Conservation (phyloP, 495 filamentous ascomycete species). For the Tuber brumale region DNA sequence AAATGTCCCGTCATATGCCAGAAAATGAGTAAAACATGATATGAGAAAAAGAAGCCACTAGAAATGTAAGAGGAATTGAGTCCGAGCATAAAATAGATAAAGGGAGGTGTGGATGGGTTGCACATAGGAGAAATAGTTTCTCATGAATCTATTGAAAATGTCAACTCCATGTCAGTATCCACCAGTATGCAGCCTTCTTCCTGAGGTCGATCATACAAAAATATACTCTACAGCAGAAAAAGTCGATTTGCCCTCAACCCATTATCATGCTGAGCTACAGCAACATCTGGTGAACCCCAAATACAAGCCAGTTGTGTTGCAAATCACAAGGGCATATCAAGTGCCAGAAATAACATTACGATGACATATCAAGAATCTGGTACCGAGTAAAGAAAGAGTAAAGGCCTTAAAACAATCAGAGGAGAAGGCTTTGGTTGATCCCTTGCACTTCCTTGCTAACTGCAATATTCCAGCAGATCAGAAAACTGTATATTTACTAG, state of each 20-base stretch:
- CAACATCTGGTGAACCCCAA: background rate
- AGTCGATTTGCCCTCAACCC: conserved; percentile 1
- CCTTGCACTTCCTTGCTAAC: conserved; percentile 12
- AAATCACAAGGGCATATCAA: conserved; percentile 1
- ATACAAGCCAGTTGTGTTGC: conserved; percentile 5
- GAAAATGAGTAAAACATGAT: too few species aligned
- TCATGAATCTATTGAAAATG: too few species aligned
- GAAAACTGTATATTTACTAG: background rate
- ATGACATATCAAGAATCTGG: background rate
- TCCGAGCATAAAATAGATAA: too few species aligned
- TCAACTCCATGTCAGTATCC: background rate
- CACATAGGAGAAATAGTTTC: too few species aligned
- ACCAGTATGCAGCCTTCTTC: background rate
- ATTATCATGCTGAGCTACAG: conserved; percentile 9
- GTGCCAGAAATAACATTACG: background rate
- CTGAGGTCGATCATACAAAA: background rate
- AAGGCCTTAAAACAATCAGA: background rate
- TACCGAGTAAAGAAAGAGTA: background rate
- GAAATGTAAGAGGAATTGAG: too few species aligned
- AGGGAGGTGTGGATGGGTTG: too few species aligned
- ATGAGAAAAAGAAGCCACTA: too few species aligned
- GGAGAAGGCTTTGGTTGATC: conserved; percentile 8
- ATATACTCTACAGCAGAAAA: background rate
- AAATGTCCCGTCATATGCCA: too few species aligned
- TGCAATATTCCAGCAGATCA: conserved; percentile 12